Base-by-base conservation (phyloP, 768 basidiomycete genomes). In the Suillus subalutaceus region DNA sequence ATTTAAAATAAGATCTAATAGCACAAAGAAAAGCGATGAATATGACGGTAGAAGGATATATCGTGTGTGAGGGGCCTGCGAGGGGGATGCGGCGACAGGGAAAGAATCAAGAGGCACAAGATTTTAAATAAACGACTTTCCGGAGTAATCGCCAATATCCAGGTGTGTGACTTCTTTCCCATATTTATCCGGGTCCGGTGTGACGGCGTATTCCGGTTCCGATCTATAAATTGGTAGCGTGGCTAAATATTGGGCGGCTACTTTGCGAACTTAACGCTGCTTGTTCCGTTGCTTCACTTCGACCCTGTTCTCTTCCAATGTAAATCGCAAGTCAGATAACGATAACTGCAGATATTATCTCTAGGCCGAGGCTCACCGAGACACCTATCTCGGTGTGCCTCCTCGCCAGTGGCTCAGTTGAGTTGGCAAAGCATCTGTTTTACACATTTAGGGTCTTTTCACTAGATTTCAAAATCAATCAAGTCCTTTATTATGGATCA, bases 51-150 rank as follows among this genome's bases (percentile, higher is more conserved):
- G 52, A 53, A 30, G 52, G 30, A 53, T 30, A 18, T 53, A 16
- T 30, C 15, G 26, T 4, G 50, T 26, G 52, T 30, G 16, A 9
- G 32, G 20, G 32, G 32, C 16, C 8, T 32, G 30, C 16, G 52
- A 56, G 53, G 55, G 53, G 35, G 3, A n/a, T n/a, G 26, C 12
- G 55, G 55, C 32, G 55, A 56, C 55, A 37, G 4, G 32, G 35
- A 12, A 37, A 37, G 55, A 37, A 32, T 55, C 30, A 55, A 56
- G 55, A n/a, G 55, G 55, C 55, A 56, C 53, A 12, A 56, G 35
- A 56, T n/a, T 56, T 56, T 56, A 56, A 56, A 37, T 37, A 56
- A 56, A 56, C 32, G 32, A 6, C 53, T 35, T 32, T 26, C 16
- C 26, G 30, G 53, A 32, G 53, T 30, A 52, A 30, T 30, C 30